Base-by-base conservation (phyloP, 176 grass and related monocot species). In the Dactylis glomerata region DNA sequence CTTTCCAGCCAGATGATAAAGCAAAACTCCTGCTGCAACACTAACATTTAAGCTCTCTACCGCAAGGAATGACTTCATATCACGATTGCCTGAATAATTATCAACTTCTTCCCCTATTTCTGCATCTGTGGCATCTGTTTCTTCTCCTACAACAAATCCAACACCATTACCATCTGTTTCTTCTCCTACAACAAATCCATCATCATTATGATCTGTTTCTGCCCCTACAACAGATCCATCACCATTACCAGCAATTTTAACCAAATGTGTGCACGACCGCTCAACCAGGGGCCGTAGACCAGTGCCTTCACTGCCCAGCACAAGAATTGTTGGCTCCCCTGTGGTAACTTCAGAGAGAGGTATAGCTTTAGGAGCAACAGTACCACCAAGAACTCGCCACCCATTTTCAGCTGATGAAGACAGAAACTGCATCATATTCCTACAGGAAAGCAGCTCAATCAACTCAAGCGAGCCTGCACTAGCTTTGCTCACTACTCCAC, bases 41-140 rank as follows among this genome's bases (percentile, higher is more conserved):
- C 96, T 99, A 69, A 96, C 96, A 87, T 99, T 99, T 85, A 99
- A 94, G 86, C 96, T 99, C 91, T 99, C 93, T 36, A 99, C 96
- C 0, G 96, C 93, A 86, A 94, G 81, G 87, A 99, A 96, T 10
- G 89, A 94, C 57, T 80, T 90, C 73, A 90, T 76, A 69, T 90
- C 87, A 86, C 84, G 75, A 75, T 55, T 84, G 74, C 81, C 86
- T 65, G 67, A 78, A 74, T 40, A 44, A 55, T 27, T 80, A 56
- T 90, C 84, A 44, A 70, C 67, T 57, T 83, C 91, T 79, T 95
- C 93, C 66, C n/a, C 89, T 49, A 37, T 58, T 84, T 89, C 87
- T 59, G 83, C 64, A 64, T 87, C 82, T 73, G 77, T 68, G 33
- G 65, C 91, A 83, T 75, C 87, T 49, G 57, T 41, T 69, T 41